Evolutionary conservation across 441 rosid species (phyloP).

Genomic region (Euphorbia schlechtendalii): DNA sequence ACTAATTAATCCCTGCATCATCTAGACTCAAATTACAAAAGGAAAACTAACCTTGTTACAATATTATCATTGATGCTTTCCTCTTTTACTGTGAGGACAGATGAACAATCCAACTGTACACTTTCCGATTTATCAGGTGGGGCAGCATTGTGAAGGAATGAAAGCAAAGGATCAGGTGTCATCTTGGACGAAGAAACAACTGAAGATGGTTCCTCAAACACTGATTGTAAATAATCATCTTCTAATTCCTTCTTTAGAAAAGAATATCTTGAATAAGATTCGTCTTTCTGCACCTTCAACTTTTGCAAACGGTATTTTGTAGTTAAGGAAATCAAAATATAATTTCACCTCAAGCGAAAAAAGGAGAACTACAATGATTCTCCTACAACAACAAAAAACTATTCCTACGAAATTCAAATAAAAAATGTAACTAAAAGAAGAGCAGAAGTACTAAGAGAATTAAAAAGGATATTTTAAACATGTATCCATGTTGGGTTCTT

Average conservation of each 20-base stretch:
- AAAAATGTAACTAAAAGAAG: neutral
- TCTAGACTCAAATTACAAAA: neutral
- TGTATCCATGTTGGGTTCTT: constrained; percentile 53
- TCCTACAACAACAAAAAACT: neutral
- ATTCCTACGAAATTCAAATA: neutral
- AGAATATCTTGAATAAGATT: constrained; percentile 37
- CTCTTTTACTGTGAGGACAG: constrained; percentile 28
- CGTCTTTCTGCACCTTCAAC: constrained; percentile 38
- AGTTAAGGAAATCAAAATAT: constrained; percentile 36
- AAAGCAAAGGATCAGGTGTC: constrained; percentile 53
- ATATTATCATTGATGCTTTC: constrained; percentile 25
- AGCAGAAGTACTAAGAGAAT: constrained; percentile 11
- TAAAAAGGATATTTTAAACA: constrained; percentile 68
- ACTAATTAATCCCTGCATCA: neutral
- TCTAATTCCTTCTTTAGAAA: constrained; percentile 44
- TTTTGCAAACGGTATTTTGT: constrained; percentile 37
- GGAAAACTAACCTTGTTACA: constrained; percentile 40
- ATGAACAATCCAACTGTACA: constrained; percentile 23
- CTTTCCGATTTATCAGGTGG: constrained; percentile 30
- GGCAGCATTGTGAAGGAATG: constrained; percentile 43
- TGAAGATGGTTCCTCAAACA: constrained; percentile 39
- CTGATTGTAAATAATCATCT: constrained; percentile 44
- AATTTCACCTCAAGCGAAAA: constrained; percentile 4
- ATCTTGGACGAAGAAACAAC: constrained; percentile 38
- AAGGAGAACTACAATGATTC: constrained; percentile 21